phyloP scores from a whole-genome alignment of 306 rosid genomes.

The cucumber (Cucumis sativus) region Cucumber_9930_V3 NC_026657.2:30467001-30467500 shows the following conservation, averaged over 20 bases:
- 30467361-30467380: neutral
- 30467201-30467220: slow-evolving; percentile 9
- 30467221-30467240: neutral
- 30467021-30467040: neutral
- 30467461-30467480: slow-evolving; percentile 16
- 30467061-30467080: neutral
- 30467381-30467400: slow-evolving; percentile 2
- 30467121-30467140: neutral
- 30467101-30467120: neutral
- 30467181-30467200: slow-evolving; percentile 1
- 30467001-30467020: neutral
- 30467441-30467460: slow-evolving; percentile 7
- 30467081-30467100: neutral
- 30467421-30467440: neutral
- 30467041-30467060: neutral
- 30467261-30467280: neutral
- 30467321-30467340: slow-evolving; percentile 2
- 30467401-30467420: slow-evolving; percentile 1
- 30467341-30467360: neutral
- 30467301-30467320: neutral
- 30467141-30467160: slow-evolving; percentile 5
- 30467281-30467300: slow-evolving; percentile 1
- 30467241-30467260: neutral
- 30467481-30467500: slow-evolving; percentile 7
- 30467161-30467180: slow-evolving; percentile 6